phyloP scores from a whole-genome alignment of 805 yeast species.

The Clavispora fructus region DNA sequence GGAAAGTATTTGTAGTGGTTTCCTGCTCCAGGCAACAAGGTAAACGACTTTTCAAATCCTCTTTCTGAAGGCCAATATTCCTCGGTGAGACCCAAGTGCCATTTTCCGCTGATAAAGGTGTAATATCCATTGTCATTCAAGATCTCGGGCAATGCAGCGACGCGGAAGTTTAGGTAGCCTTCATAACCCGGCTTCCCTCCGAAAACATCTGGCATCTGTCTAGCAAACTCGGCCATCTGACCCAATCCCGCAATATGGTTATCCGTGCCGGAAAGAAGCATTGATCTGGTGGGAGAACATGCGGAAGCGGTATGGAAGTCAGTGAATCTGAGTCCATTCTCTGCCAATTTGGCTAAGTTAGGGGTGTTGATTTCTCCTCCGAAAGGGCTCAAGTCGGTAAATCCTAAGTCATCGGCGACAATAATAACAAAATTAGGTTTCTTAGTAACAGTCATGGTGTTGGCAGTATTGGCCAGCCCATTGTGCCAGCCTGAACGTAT shows the following conservation, averaged over 20 bases:
- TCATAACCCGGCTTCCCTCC: slow-evolving; percentile 50
- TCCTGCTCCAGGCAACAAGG: slow-evolving; percentile 54
- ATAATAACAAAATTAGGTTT: slow-evolving; percentile 50
- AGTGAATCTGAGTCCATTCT: slow-evolving; percentile 44
- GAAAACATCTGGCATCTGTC: slow-evolving; percentile 32
- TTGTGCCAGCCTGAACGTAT: neutral
- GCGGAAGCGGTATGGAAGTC: slow-evolving; percentile 62
- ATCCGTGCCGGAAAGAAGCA: slow-evolving; percentile 57
- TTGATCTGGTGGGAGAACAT: slow-evolving; percentile 60
- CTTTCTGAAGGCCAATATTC: slow-evolving; percentile 46
- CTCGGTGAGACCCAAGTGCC: slow-evolving; percentile 51
- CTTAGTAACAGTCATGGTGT: neutral
- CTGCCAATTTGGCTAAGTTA: slow-evolving; percentile 40
- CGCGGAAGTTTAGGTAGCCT: slow-evolving; percentile 46
- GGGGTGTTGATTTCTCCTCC: slow-evolving; percentile 60
- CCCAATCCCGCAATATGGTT: slow-evolving; percentile 59
- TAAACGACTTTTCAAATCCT: slow-evolving; percentile 48
- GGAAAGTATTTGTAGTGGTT: slow-evolving; percentile 48
- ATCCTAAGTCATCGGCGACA: slow-evolving; percentile 60
- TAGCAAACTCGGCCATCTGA: slow-evolving; percentile 48
- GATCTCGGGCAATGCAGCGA: slow-evolving; percentile 51
- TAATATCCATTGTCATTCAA: slow-evolving; percentile 46
- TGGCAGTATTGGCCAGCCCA: neutral
- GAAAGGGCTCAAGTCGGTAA: slow-evolving; percentile 48
- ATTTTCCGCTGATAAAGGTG: slow-evolving; percentile 52